Evolutionary conservation across 805 yeast species (phyloP).

Genomic region (Barnettozyma californica): DNA sequence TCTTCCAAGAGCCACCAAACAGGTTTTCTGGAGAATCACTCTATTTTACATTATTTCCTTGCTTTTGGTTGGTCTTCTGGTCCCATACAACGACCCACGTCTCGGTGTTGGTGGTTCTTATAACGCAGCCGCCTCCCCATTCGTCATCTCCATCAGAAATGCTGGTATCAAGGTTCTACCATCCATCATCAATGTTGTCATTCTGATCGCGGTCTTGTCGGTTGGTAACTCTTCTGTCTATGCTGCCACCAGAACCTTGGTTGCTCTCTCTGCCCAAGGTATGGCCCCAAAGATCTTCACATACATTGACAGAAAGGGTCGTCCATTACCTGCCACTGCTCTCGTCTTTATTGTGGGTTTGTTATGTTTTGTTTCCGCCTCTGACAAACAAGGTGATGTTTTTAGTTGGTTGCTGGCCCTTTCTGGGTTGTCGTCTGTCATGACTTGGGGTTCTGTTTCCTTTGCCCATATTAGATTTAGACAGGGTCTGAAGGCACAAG

Average conservation of each 20-base stretch:
- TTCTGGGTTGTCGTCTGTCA: constrained; percentile 70
- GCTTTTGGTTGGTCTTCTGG: constrained; percentile 55
- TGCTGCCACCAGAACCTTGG: constrained; percentile 50
- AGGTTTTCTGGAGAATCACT: constrained; percentile 47
- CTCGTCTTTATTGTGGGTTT: constrained; percentile 45
- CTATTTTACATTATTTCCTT: constrained; percentile 55
- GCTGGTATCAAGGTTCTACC: constrained; percentile 55
- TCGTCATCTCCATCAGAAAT: constrained; percentile 56
- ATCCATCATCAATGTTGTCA: constrained; percentile 57
- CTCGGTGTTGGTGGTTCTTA: constrained; percentile 46
- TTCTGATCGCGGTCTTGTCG: constrained; percentile 53
- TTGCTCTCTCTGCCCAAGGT: constrained; percentile 47
- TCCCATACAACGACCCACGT: constrained; percentile 44
- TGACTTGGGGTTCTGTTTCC: constrained; percentile 76
- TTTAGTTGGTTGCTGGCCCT: constrained; percentile 76
- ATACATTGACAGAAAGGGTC: constrained; percentile 44
- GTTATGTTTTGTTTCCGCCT: constrained; percentile 58
- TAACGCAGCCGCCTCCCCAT: constrained; percentile 62
- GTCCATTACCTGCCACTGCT: constrained; percentile 48
- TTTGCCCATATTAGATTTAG: constrained; percentile 66
- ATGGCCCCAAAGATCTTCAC: constrained; percentile 43
- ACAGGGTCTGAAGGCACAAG: constrained; percentile 50
- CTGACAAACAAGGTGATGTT: constrained; percentile 47
- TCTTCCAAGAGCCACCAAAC: constrained; percentile 53
- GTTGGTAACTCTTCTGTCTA: constrained; percentile 47